Base-by-base conservation (phyloP, 2,329 filamentous ascomycete species). In the Colletotrichum somersetense region DNA sequence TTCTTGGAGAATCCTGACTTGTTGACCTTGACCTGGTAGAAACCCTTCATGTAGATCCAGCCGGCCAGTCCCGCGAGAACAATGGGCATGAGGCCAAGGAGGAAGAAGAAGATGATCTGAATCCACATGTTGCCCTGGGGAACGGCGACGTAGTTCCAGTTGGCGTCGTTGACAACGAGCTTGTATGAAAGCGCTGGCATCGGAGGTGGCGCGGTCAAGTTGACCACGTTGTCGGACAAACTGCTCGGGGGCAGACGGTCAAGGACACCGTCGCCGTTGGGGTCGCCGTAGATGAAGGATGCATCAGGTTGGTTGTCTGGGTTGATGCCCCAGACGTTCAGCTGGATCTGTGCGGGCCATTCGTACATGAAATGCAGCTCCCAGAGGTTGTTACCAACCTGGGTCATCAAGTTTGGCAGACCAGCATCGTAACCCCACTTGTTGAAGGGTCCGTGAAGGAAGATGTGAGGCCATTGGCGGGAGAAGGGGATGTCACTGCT, bases 241-340 rank as follows among this genome's bases (percentile, higher is more conserved):
- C 88, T 89, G 20, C 86, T 88, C 2, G 90, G 90, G 2, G 89
- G 88, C 46, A 92, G 83, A 59, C 89, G 88, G 77, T 92, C 90
- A 35, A 92, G 80, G 7, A 92, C 83, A 5, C 83, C 84, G 76
- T 92, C 90, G 40, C 83, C 82, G 75, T 92, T 88, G n/a, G 90
- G 85, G 77, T 92, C 91, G 38, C 90, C 91, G 73, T 86, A 88
- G 1, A 91, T 86, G 68, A 83, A 85, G 10, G 86, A 86, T 72
- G 89, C 84, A 78, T 92, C 90, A 0, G 90, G 89, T 75, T 87
- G 81, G 26, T 89, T 89, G 78, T 91, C 86, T 0, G 87, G 85
- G 75, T 91, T 90, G 77, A 91, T 89, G 63, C 90, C 91, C 90
- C 91, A 92, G 6, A 91, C 84, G 74, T 91, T 92, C 71, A 91